These are phyloP conservation scores for Puccinia hordei DNA, from an alignment of 1,284 basidiomycete genomes.

Conservation along the genomic window DNA sequence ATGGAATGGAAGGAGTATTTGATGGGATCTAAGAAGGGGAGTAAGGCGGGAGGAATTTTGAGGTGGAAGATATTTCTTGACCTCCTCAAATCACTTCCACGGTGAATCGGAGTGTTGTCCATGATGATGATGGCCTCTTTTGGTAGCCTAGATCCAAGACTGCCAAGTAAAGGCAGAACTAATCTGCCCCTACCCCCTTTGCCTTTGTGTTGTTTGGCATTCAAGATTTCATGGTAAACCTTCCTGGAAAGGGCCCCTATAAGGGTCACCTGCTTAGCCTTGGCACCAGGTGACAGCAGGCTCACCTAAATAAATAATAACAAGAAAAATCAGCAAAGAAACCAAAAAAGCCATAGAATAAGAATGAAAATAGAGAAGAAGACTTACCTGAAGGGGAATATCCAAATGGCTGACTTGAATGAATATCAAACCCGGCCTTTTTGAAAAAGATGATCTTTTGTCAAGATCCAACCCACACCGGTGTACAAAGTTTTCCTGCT, in stretches of 20 bases:
- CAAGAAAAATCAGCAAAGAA: neutral
- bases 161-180: slow-evolving; percentile 8
- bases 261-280: slow-evolving; percentile 8
- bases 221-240: slow-evolving; percentile 4
- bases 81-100: neutral
- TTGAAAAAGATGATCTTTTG: neutral
- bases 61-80: neutral
- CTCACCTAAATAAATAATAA: neutral
- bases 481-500: slow-evolving; percentile 12
- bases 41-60: slow-evolving; percentile 21
- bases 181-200: neutral
- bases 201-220: neutral
- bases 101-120: neutral
- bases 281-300: slow-evolving; percentile 10
- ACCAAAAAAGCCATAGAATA: slow-evolving; percentile 13
- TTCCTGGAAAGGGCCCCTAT: neutral
- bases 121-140: neutral
- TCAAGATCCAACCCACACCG: slow-evolving; percentile 18
- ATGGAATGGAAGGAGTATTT: slow-evolving; percentile 13
- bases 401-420: neutral
- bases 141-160: neutral
- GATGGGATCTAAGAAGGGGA: slow-evolving; percentile 11
- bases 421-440: neutral
- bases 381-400: slow-evolving; percentile 13
- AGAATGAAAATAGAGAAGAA: neutral